Percentiles rank a stretch among this genome's conserved stretches.
phyloP scores from a whole-genome alignment of 768 basidiomycete species.

The Tremella yokohamensis region DNA sequence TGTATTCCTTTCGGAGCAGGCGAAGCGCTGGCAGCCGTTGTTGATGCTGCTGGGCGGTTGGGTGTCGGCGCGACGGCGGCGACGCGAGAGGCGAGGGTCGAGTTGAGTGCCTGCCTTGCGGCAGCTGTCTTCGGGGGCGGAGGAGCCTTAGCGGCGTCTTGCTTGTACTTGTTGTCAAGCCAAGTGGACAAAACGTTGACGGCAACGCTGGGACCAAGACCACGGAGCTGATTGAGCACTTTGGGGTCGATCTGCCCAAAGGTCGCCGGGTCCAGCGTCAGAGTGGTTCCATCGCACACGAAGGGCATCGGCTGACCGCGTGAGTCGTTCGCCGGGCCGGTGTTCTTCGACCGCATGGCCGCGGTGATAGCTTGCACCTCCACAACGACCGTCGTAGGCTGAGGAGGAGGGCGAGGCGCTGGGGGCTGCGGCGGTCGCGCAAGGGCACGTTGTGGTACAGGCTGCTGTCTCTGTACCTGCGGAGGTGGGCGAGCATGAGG shows the following conservation, averaged over 20 bases:
- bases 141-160: neutral
- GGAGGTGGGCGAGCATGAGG: neutral
- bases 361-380: slow-evolving; percentile 39
- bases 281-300: slow-evolving; percentile 36
- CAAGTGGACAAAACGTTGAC: slow-evolving; percentile 41
- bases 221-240: slow-evolving; percentile 34
- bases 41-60: slow-evolving; percentile 1
- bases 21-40: neutral
- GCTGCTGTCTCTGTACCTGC: neutral
- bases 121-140: slow-evolving; percentile 6
- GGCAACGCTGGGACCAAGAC: slow-evolving; percentile 38
- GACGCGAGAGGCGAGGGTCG: slow-evolving; percentile 1
- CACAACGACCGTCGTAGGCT: slow-evolving; percentile 38
- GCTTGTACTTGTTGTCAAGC: slow-evolving; percentile 42
- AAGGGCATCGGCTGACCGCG: slow-evolving; percentile 40
- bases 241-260: slow-evolving; percentile 42
- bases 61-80: neutral
- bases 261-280: slow-evolving; percentile 33
- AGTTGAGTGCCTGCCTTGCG: neutral
- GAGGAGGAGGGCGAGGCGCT: slow-evolving; percentile 4
- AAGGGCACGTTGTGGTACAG: neutral
- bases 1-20: neutral
- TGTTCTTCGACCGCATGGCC: slow-evolving; percentile 29
- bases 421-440: slow-evolving; percentile 3
- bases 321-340: slow-evolving; percentile 32